Conservation (phyloP, 305 asterid species). For the Fraxinus sp. region DNA sequence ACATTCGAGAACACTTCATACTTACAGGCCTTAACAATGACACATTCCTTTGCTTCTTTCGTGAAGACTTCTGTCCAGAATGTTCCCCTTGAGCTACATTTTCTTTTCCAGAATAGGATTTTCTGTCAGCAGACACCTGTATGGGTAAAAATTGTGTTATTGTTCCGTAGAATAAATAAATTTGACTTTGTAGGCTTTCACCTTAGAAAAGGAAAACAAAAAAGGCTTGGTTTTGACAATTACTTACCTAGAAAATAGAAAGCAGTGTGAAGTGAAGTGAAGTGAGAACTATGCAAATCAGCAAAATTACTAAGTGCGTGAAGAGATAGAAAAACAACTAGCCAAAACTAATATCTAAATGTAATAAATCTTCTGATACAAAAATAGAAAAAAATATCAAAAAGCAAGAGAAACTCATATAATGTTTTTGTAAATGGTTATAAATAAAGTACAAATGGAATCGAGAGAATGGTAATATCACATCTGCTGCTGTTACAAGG, state of each 20-base stretch:
- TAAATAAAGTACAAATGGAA: background rate
- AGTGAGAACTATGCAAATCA: background rate
- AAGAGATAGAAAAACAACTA: background rate
- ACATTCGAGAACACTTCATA: constrained; percentile 25
- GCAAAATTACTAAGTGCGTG: background rate
- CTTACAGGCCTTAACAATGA: constrained; percentile 86
- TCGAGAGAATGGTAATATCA: background rate
- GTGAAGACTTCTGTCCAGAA: constrained; percentile 54
- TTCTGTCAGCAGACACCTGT: constrained; percentile 84
- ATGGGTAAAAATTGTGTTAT: constrained; percentile 15
- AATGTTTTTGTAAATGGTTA: background rate
- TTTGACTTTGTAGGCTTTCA: background rate
- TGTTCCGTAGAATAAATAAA: background rate
- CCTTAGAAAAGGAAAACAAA: background rate
- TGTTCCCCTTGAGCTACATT: constrained; percentile 52
- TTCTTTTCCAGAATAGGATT: constrained; percentile 64
- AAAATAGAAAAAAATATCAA: background rate
- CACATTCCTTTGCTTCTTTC: constrained; percentile 56
- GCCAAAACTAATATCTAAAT: background rate
- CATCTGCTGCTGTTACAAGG: background rate
- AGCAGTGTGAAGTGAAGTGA: background rate
- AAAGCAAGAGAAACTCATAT: background rate
- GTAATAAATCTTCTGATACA: background rate
- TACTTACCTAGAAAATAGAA: background rate
- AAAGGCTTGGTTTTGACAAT: background rate